Conservation (phyloP, 306 rosid species). For the Sicyos baderoa region DNA sequence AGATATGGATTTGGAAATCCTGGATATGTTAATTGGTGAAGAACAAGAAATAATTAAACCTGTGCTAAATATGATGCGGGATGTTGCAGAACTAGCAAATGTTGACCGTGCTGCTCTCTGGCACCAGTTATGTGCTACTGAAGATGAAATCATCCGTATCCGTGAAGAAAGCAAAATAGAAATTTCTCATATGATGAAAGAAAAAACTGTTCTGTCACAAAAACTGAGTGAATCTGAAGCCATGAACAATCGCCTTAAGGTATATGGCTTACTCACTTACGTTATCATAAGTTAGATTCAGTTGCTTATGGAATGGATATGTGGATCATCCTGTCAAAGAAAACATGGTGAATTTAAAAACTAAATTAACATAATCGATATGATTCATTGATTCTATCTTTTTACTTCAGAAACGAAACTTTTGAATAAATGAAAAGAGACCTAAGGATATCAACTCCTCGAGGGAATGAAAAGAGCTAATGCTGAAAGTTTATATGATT, state of each 20-base stretch:
- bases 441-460: too few species aligned
- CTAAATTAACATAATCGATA: neutral
- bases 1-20: constrained; percentile 76
- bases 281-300: neutral
- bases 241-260: constrained; percentile 71
- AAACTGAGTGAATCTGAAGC: constrained; percentile 81
- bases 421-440: too few species aligned
- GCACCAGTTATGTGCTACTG: constrained; percentile 93
- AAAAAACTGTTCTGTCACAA: constrained; percentile 54
- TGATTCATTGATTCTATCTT: neutral
- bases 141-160: constrained; percentile 64
- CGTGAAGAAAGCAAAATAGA: constrained; percentile 75
- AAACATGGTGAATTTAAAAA: neutral
- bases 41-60: constrained; percentile 78
- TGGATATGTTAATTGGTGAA: constrained; percentile 72
- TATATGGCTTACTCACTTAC: constrained; percentile 42
- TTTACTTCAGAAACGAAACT: too few species aligned
- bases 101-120: constrained; percentile 91
- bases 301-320: neutral
- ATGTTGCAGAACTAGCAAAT: constrained; percentile 84
- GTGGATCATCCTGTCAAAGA: neutral
- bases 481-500: neutral
- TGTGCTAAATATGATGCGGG: constrained; percentile 85
- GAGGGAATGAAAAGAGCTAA: neutral
- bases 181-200: constrained; percentile 49